Percentiles rank a stretch among this genome's conserved stretches.
Conservation (phyloP, 257 asterid species). For the Sherardia arvensis region DNA sequence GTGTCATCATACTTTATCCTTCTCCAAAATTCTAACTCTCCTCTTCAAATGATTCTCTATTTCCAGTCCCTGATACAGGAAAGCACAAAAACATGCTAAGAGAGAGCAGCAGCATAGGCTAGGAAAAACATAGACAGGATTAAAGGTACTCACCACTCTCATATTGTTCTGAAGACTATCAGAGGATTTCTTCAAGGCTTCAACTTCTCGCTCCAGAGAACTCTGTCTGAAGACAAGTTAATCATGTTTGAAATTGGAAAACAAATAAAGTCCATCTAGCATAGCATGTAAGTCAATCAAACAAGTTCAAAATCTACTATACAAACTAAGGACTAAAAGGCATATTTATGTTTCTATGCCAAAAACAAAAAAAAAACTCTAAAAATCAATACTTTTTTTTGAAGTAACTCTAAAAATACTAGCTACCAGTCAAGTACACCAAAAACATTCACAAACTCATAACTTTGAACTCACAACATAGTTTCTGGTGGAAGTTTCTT, state of each 20-base stretch:
- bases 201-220: conserved; percentile 74
- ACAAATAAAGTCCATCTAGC: neutral
- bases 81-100: conserved; percentile 8
- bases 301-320: neutral
- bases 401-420: neutral
- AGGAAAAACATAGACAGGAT: conserved; percentile 7
- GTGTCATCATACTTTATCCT: conserved; percentile 45
- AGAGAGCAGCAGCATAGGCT: conserved; percentile 4
- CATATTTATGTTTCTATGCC: neutral
- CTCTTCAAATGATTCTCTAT: conserved; percentile 83
- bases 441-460: neutral
- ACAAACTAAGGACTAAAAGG: neutral
- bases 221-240: conserved; percentile 75
- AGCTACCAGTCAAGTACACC: neutral
- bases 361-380: neutral
- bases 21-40: conserved; percentile 50
- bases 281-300: conserved; percentile 28
- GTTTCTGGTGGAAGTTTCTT: conserved; percentile 62
- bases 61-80: conserved; percentile 67
- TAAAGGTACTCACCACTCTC: conserved; percentile 47
- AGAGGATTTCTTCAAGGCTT: conserved; percentile 47
- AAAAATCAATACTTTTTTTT: neutral
- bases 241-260: conserved; percentile 28
- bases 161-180: conserved; percentile 65
- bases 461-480: conserved; percentile 54